Percentiles rank a stretch among this genome's conserved stretches.
Evolutionary conservation across 108 stramenopile genomes (phyloP).

Genomic region (Cyclotella choctawhatcheeana): DNA sequence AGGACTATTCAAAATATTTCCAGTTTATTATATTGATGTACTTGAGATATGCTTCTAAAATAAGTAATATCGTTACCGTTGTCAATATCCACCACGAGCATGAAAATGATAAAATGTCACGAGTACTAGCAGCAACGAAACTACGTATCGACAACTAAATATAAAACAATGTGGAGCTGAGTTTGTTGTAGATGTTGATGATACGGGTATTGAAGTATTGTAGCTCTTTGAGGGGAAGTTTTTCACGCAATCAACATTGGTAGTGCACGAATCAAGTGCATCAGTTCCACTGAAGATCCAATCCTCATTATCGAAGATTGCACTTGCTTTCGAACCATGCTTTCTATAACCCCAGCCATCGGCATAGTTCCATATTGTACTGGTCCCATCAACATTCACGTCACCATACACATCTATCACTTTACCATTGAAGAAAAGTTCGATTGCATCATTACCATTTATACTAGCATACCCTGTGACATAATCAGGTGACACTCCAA

Average conservation of each 20-base stretch:
- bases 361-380: slow-evolving; percentile 33
- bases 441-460: slow-evolving; percentile 49
- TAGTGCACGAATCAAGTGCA: not conserved
- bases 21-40: too few relatives aligned
- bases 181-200: too few relatives aligned
- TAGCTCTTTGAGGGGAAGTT: too few relatives aligned
- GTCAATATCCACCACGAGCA: too few relatives aligned
- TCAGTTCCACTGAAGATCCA: slow-evolving; percentile 7
- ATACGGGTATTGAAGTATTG: too few relatives aligned
- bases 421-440: slow-evolving; percentile 32
- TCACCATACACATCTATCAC: slow-evolving; percentile 42
- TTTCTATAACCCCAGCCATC: slow-evolving; percentile 28
- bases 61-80: too few relatives aligned
- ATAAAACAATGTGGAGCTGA: too few relatives aligned
- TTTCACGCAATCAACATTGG: not conserved
- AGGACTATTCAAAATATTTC: too few relatives aligned
- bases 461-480: slow-evolving; percentile 4
- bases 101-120: too few relatives aligned
- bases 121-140: too few relatives aligned
- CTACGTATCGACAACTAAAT: too few relatives aligned
- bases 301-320: not conserved
- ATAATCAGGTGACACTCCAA: slow-evolving; percentile 34
- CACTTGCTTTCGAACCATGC: not conserved
- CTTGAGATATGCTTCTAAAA: too few relatives aligned
- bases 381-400: slow-evolving; percentile 17